phyloP scores from a whole-genome alignment of 2,329 filamentous ascomycete genomes.

The Mycocentrospora acerina region DNA sequence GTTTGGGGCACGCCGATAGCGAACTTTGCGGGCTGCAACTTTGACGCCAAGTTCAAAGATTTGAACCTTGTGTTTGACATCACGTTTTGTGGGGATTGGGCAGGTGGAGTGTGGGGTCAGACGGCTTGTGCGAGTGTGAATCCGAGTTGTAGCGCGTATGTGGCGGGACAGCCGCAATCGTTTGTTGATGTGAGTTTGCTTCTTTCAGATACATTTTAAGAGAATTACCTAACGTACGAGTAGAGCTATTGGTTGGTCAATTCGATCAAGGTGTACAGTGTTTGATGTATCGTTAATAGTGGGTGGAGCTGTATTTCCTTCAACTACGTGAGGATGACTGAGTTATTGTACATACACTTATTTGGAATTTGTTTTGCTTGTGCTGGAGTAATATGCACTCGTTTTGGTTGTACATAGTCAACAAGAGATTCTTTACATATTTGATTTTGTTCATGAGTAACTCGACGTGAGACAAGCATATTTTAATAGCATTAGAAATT shows the following conservation, averaged over 20 bases:
- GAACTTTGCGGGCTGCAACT: conserved; percentile 41
- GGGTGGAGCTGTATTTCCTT: no score
- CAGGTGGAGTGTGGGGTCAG: conserved; percentile 48
- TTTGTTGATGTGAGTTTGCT: conserved; percentile 36
- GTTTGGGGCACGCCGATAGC: conserved; percentile 47
- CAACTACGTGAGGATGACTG: background rate
- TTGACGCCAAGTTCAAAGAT: conserved; percentile 37
- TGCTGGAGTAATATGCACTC: no score
- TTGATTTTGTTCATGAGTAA: no score
- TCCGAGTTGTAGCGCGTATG: conserved; percentile 41
- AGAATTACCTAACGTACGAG: conserved; percentile 8
- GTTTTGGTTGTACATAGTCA: conserved; percentile 2
- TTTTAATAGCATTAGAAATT: no score
- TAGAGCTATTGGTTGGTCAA: conserved; percentile 44
- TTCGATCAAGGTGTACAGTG: conserved; percentile 42
- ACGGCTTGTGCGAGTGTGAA: conserved; percentile 32
- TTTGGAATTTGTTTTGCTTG: background rate
- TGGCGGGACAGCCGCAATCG: conserved; percentile 39
- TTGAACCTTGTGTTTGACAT: conserved; percentile 51
- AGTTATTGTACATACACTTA: background rate
- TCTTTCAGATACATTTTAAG: accelerated
- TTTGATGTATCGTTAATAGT: conserved; percentile 10
- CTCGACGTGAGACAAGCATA: no score
- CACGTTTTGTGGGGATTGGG: conserved; percentile 60
- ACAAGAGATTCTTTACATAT: no score